Evolutionary conservation across 176 grass and related monocot genomes (phyloP).

Genomic region (Carex parvula): DNA sequence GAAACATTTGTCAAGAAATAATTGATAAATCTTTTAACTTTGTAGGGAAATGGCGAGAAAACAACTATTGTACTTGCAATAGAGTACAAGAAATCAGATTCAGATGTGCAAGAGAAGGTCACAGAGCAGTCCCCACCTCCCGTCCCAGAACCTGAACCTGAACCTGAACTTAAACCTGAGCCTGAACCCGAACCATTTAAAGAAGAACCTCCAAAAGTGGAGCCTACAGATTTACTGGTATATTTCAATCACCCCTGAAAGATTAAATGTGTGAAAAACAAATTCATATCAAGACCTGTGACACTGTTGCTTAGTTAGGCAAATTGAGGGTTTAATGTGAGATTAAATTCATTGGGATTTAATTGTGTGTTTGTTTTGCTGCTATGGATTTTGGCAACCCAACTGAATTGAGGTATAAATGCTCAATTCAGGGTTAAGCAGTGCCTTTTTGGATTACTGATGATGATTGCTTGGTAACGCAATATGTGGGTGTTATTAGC

Average conservation of each 20-base stretch:
- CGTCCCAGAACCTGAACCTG: constrained; percentile 23
- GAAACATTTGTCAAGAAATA: not conserved
- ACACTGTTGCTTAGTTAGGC: not conserved
- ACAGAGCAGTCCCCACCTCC: constrained; percentile 32
- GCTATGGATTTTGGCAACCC: not conserved
- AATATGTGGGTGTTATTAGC: constrained; percentile 9
- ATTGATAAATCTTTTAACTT: constrained; percentile 11
- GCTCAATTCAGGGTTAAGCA: not conserved
- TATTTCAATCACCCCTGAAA: constrained; percentile 10
- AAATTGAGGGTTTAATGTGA: not conserved
- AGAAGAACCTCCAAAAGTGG: constrained; percentile 24
- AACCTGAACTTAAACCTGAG: constrained; percentile 35
- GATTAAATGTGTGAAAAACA: not conserved
- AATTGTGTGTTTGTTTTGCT: not conserved
- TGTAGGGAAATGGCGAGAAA: constrained; percentile 38
- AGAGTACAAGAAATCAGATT: constrained; percentile 55
- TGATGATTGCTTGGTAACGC: not conserved
- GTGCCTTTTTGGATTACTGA: not conserved
- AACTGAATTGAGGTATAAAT: not conserved
- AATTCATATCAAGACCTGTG: not conserved
- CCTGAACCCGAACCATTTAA: constrained; percentile 53
- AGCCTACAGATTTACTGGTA: constrained; percentile 84
- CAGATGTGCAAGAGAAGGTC: constrained; percentile 48
- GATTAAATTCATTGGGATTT: not conserved
- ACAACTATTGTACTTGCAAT: constrained; percentile 51